Evolutionary conservation across 164 flowering plant species (phyloP).

Genomic region (Aristolochia fimbriata): DNA sequence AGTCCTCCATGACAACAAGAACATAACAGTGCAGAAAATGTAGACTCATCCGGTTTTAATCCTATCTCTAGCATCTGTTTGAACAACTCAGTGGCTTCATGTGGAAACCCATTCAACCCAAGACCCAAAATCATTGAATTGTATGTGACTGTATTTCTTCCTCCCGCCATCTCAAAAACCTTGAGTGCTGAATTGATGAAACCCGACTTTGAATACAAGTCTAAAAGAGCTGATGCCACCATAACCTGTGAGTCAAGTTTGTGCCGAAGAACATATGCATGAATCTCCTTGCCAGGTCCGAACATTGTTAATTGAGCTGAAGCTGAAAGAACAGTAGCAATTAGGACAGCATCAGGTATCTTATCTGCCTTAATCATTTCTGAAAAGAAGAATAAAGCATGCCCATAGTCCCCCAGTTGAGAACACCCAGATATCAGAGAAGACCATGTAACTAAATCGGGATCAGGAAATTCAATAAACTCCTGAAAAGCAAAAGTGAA

Average conservation of each 20-base stretch:
- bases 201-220: conserved; percentile 76
- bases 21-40: conserved; percentile 65
- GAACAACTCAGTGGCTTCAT: conserved; percentile 39
- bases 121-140: conserved; percentile 59
- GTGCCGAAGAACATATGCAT: conserved; percentile 51
- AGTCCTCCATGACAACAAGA: conserved; percentile 69
- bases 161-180: conserved; percentile 29
- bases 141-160: conserved; percentile 32
- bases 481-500: conserved; percentile 26
- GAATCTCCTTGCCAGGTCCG: conserved; percentile 49
- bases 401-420: conserved; percentile 14
- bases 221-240: conserved; percentile 62
- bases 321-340: conserved; percentile 47
- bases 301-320: conserved; percentile 40
- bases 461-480: conserved; percentile 57
- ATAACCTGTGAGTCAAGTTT: conserved; percentile 30
- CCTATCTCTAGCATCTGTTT: conserved; percentile 35
- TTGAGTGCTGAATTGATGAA: conserved; percentile 29
- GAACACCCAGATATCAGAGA: conserved; percentile 49
- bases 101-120: conserved; percentile 44
- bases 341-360: conserved; percentile 35
- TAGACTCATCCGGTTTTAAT: conserved; percentile 49
- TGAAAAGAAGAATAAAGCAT: conserved; percentile 33
- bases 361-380: conserved; percentile 27
- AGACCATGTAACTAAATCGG: conserved; percentile 46